These are phyloP conservation scores for Aspergillus bombycis DNA, from an alignment of 2,329 filamentous ascomycete species.

Conservation along the genomic window DNA sequence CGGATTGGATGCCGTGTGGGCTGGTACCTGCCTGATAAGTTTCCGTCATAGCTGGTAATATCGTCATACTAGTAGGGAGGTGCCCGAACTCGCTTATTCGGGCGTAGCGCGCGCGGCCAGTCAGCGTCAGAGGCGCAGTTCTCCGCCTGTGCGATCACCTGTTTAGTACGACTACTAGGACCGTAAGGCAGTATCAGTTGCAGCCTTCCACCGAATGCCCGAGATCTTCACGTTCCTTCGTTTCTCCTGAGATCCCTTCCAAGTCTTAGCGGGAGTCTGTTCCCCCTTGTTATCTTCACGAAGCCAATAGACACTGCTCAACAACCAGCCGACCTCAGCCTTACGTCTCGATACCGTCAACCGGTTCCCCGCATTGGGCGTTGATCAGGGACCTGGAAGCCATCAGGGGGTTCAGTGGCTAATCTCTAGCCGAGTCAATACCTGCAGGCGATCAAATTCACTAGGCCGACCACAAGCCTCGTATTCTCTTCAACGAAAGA, in stretches of 20 bases:
- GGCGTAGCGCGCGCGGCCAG: constrained; percentile 16
- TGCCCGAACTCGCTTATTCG: constrained; percentile 19
- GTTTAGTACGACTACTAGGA: constrained; percentile 5
- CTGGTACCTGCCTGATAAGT: background rate
- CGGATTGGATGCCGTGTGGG: background rate
- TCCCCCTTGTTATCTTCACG: background rate
- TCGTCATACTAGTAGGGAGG: constrained; percentile 8
- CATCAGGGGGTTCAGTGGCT: constrained; percentile 5
- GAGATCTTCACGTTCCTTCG: background rate
- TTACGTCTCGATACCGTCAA: constrained; percentile 6
- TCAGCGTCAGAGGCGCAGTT: constrained; percentile 17
- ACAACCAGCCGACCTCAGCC: background rate
- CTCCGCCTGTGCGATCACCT: constrained; percentile 23
- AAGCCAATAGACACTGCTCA: background rate
- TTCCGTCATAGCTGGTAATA: background rate
- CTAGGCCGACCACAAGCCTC: background rate
- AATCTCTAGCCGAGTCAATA: background rate
- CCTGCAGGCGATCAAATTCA: background rate
- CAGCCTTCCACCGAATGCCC: constrained; percentile 19
- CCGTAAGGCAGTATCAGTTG: constrained; percentile 15
- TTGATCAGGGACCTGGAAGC: constrained; percentile 4
- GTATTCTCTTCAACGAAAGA: background rate
- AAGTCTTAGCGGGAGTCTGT: background rate
- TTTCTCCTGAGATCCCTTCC: background rate
- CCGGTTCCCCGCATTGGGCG: constrained; percentile 16